These are phyloP conservation scores for Paecilomyces dactylethromorphus DNA, from an alignment of 2,329 filamentous ascomycete species.

Conservation along the genomic window DNA sequence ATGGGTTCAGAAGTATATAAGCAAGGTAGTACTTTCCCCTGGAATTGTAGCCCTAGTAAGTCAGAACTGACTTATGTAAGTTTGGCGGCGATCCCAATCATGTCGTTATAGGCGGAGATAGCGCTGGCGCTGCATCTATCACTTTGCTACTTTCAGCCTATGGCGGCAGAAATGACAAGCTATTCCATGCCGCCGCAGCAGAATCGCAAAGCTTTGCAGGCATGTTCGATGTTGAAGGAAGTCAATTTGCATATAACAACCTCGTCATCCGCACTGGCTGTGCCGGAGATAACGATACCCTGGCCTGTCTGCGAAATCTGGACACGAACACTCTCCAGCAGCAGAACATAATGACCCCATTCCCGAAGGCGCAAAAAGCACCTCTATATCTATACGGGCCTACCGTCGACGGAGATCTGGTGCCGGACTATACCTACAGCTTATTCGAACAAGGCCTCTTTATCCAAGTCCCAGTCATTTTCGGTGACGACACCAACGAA, in stretches of 20 bases:
- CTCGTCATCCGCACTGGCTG: conserved; percentile 46
- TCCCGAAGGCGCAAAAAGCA: conserved; percentile 35
- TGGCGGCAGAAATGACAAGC: conserved; percentile 39
- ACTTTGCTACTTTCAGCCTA: conserved; percentile 56
- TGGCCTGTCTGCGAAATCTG: conserved; percentile 45
- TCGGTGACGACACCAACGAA: conserved; percentile 58
- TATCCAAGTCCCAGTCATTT: conserved; percentile 48
- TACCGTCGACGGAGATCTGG: conserved; percentile 45
- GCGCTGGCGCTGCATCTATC: conserved; percentile 61
- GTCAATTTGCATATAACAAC: conserved; percentile 48
- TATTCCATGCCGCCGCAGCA: conserved; percentile 49
- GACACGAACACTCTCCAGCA: conserved; percentile 38
- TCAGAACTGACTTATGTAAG: conserved; percentile 19
- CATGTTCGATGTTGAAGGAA: conserved; percentile 42
- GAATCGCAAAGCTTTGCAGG: conserved; percentile 49
- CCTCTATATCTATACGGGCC: conserved; percentile 49
- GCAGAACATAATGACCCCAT: conserved; percentile 40
- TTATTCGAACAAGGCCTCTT: conserved; percentile 45
- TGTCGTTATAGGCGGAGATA: conserved; percentile 62
- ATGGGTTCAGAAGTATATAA: conserved; percentile 56
- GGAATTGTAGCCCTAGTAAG: not conserved
- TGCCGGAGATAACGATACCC: conserved; percentile 28
- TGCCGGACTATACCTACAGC: conserved; percentile 43
- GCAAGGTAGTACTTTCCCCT: conserved; percentile 20
- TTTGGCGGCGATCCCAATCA: conserved; percentile 66